Percentiles rank a stretch among this genome's conserved stretches.
Conservation (phyloP, 257 asterid species). For the Anisodus tanguticus region DNA sequence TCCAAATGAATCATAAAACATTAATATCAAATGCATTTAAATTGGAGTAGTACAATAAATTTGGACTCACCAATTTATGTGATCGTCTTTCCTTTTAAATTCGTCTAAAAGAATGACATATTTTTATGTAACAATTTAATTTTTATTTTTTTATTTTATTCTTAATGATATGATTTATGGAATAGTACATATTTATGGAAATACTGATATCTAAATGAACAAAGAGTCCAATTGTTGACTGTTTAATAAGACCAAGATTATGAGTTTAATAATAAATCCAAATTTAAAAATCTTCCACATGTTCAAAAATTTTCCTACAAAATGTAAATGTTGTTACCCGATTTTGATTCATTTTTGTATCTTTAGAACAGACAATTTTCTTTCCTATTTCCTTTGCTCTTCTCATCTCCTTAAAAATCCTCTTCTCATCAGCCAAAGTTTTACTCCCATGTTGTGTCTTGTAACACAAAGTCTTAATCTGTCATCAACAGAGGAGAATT, state of each 20-base stretch:
- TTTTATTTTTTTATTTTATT: no score
- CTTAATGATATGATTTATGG: neutral
- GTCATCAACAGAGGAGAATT: neutral
- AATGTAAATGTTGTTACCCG: neutral
- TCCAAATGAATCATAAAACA: no score
- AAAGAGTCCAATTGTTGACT: neutral
- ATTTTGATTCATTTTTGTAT: neutral
- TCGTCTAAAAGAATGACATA: no score
- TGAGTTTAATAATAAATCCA: neutral
- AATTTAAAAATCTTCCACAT: neutral
- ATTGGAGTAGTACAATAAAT: no score
- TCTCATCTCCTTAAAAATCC: slow-evolving; percentile 10
- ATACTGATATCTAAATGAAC: neutral
- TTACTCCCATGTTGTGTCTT: slow-evolving; percentile 17
- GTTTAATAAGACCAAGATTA: neutral
- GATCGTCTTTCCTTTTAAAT: no score
- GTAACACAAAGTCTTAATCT: slow-evolving; percentile 3
- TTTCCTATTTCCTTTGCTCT: neutral
- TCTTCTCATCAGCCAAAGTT: slow-evolving; percentile 9
- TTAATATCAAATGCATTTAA: no score
- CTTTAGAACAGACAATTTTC: neutral
- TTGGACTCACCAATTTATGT: no score
- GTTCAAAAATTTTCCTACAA: neutral
- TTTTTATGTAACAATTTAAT: no score
- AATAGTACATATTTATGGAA: neutral